These are phyloP conservation scores for Aspergillus latus DNA, from an alignment of 2,329 filamentous ascomycete genomes.

Conservation along the genomic window DNA sequence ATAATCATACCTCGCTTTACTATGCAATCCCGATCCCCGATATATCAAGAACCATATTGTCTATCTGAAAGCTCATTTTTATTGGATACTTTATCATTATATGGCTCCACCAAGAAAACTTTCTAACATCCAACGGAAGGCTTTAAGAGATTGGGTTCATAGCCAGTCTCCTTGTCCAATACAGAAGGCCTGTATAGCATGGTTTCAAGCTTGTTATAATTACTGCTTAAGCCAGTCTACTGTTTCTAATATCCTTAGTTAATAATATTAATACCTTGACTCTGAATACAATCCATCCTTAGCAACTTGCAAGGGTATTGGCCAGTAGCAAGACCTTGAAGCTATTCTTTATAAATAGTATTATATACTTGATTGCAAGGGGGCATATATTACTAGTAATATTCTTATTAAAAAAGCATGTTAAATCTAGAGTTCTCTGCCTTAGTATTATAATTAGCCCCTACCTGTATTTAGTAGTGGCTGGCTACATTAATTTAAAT, in stretches of 20 bases:
- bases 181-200: not conserved
- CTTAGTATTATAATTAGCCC: not conserved
- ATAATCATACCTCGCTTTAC: not conserved
- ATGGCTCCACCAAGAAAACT: too few species aligned
- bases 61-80: not conserved
- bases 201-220: too few species aligned
- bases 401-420: not conserved
- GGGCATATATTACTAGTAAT: not conserved
- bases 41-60: too few species aligned
- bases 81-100: too few species aligned
- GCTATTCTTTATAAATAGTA: not conserved
- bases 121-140: not conserved
- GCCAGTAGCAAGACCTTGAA: too few species aligned
- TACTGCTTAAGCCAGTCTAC: too few species aligned
- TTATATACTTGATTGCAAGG: not conserved
- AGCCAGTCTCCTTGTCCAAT: not conserved
- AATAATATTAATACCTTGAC: too few species aligned
- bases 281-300: too few species aligned
- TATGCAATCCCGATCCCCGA: not conserved
- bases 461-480: not conserved
- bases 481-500: not conserved
- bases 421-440: not conserved
- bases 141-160: not conserved
- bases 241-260: too few species aligned
- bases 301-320: too few species aligned